Evolutionary conservation across 306 rosid genomes (phyloP).

Genomic region (Cucumis cinereus): DNA sequence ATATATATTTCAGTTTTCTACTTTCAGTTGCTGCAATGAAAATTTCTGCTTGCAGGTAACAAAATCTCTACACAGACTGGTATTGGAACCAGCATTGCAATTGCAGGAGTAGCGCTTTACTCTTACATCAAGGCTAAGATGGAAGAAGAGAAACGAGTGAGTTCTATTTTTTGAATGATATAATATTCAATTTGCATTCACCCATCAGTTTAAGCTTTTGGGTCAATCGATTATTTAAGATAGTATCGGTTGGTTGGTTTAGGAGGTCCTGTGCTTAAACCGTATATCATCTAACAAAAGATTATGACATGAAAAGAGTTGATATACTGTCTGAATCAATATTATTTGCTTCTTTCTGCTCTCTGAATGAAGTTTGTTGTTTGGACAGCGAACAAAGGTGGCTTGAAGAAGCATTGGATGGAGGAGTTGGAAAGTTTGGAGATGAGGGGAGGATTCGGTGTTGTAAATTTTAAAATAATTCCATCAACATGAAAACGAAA

Average conservation of each 20-base stretch:
- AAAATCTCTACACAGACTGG: constrained; percentile 95
- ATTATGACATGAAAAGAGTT: neutral
- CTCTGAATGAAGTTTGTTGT: neutral
- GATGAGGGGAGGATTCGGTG: constrained; percentile 28
- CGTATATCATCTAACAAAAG: too few relatives aligned
- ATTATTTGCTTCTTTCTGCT: neutral
- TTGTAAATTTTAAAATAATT: constrained; percentile 43
- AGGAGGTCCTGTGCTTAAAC: too few relatives aligned
- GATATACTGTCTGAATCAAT: neutral
- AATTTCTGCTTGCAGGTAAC: constrained; percentile 41
- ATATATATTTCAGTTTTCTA: neutral
- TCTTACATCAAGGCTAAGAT: constrained; percentile 73
- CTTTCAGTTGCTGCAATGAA: neutral
- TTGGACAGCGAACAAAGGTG: constrained; percentile 55
- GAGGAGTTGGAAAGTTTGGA: constrained; percentile 15
- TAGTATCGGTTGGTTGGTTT: too few relatives aligned
- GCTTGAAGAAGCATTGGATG: constrained; percentile 31
- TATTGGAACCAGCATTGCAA: constrained; percentile 76
- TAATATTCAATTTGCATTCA: too few relatives aligned
- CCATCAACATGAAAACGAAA: constrained; percentile 7
- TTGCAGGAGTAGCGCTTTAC: constrained; percentile 83
- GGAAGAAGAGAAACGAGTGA: constrained; percentile 94
- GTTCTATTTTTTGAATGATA: constrained; percentile 2
- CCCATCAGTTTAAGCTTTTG: too few relatives aligned
- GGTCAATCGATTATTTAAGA: too few relatives aligned